phyloP scores from a whole-genome alignment of 2,329 filamentous ascomycete species.

The Aspergillus calidoustus region DNA sequence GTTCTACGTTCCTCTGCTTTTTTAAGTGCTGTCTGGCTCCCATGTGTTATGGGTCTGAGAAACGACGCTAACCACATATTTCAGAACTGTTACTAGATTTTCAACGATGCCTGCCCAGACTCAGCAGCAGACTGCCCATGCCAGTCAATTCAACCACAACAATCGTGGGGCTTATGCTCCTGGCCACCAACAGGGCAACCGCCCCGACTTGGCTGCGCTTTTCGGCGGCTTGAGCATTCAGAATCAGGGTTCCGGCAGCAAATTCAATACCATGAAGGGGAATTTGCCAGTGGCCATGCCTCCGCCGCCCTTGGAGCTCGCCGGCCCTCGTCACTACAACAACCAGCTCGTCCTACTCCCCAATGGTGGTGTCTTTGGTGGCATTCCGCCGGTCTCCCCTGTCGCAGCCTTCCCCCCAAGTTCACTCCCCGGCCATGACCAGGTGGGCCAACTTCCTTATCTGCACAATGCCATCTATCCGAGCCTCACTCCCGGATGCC shows the following conservation, averaged over 20 bases:
- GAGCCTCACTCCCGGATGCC: slow-evolving; percentile 37
- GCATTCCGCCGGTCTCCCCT: slow-evolving; percentile 30
- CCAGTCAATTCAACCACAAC: slow-evolving; percentile 33
- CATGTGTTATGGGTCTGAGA: background rate
- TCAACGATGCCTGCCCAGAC: slow-evolving; percentile 26
- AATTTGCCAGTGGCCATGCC: slow-evolving; percentile 31
- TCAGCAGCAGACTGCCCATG: slow-evolving; percentile 30
- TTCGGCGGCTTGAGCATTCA: slow-evolving; percentile 35
- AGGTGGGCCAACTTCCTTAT: slow-evolving; percentile 42
- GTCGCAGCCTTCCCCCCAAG: slow-evolving; percentile 34
- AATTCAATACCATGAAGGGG: slow-evolving; percentile 34
- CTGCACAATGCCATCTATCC: slow-evolving; percentile 43
- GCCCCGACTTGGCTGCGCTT: slow-evolving; percentile 28
- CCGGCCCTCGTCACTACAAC: slow-evolving; percentile 35
- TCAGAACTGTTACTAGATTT: slow-evolving; percentile 15
- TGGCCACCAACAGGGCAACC: slow-evolving; percentile 29
- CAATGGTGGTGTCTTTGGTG: slow-evolving; percentile 38
- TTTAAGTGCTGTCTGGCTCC: background rate
- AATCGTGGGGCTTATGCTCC: slow-evolving; percentile 30
- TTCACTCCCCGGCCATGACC: slow-evolving; percentile 37
- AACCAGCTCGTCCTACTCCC: slow-evolving; percentile 38
- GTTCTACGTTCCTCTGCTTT: background rate
- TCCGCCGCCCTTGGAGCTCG: slow-evolving; percentile 31
- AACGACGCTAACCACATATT: background rate
- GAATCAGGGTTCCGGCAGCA: slow-evolving; percentile 32